Evolutionary conservation across 805 yeast species (phyloP).

Genomic region (Wickerhamiella vanderwaltii): DNA sequence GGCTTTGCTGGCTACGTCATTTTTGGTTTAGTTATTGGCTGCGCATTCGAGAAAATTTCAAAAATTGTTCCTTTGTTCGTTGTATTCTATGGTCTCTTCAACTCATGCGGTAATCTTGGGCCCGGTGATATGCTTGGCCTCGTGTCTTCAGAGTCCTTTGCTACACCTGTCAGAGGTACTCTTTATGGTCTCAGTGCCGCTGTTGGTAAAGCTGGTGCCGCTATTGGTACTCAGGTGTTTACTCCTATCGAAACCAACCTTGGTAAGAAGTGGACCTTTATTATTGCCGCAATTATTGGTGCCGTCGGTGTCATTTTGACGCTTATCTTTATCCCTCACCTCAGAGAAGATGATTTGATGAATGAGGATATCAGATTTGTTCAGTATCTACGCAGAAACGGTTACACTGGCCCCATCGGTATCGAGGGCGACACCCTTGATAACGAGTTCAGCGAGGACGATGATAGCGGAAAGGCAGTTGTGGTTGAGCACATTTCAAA

Average conservation of each 20-base stretch:
- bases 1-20: slow-evolving; percentile 64
- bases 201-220: slow-evolving; percentile 76
- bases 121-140: slow-evolving; percentile 72
- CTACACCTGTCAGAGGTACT: slow-evolving; percentile 69
- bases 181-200: slow-evolving; percentile 69
- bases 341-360: slow-evolving; percentile 55
- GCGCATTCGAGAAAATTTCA: slow-evolving; percentile 41
- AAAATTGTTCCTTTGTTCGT: slow-evolving; percentile 53
- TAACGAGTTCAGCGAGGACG: slow-evolving; percentile 5
- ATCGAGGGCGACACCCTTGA: slow-evolving; percentile 6
- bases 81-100: slow-evolving; percentile 62
- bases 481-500: slow-evolving; percentile 6
- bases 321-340: slow-evolving; percentile 52
- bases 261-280: slow-evolving; percentile 66
- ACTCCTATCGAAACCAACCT: slow-evolving; percentile 51
- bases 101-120: slow-evolving; percentile 59
- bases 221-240: slow-evolving; percentile 62
- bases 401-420: slow-evolving; percentile 42
- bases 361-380: slow-evolving; percentile 52
- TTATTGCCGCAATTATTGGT: slow-evolving; percentile 66
- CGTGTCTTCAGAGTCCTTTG: slow-evolving; percentile 52
- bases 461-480: slow-evolving; percentile 1
- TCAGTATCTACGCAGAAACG: slow-evolving; percentile 43
- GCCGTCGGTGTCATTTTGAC: slow-evolving; percentile 49
- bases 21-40: slow-evolving; percentile 34